Base-by-base conservation (phyloP, 352 stramenopile species). In the Pythium aquatile region DNA sequence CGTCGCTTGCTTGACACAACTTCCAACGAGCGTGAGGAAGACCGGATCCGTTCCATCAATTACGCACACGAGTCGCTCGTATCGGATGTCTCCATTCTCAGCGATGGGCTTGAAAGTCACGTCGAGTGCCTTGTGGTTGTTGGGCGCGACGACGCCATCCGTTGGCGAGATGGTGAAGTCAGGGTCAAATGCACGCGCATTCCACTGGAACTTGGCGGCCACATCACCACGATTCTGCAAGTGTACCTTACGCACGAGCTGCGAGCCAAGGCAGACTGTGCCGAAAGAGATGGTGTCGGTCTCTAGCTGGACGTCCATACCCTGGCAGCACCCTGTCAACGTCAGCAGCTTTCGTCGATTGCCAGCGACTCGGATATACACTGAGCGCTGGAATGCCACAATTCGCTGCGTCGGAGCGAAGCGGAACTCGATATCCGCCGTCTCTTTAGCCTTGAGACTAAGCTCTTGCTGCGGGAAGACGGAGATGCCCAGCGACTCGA, bases 191-290 rank as follows among this genome's bases (percentile, higher is more conserved):
- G 85, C 74, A 3, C 69, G 74, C 8, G 76, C 35, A 29, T 90
- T 85, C 93, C 93, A 98, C 51, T 84, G 79, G 63, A 96, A 98
- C 47, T 91, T 93, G 13, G 91, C 81, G 3, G 87, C 69, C 4
- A 98, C 59, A 65, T 98, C 94, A 14, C 94, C 94, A 13, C 81
- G 75, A 59, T 98, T 98, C 58, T 98, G 88, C 47, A 98, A 71
- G 17, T 80, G 78, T 20, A 98, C 61, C 56, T 92, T 91, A 11
- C 88, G 78, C 40, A 93, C 88, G 5, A 96, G 65, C 37, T 91
- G 85, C 35, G 84, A 96, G 9, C 92, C 87, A 6, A 94, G 70
- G 35, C 92, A 97, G 2, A 98, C 91, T 0, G 87, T 77, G 20
- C 94, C 94, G 46, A 98, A 98, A 1, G 87, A 84, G 9, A 98